These are phyloP conservation scores for Colletotrichum eleusines DNA, from an alignment of 2,329 filamentous ascomycete genomes.

Conservation along the genomic window DNA sequence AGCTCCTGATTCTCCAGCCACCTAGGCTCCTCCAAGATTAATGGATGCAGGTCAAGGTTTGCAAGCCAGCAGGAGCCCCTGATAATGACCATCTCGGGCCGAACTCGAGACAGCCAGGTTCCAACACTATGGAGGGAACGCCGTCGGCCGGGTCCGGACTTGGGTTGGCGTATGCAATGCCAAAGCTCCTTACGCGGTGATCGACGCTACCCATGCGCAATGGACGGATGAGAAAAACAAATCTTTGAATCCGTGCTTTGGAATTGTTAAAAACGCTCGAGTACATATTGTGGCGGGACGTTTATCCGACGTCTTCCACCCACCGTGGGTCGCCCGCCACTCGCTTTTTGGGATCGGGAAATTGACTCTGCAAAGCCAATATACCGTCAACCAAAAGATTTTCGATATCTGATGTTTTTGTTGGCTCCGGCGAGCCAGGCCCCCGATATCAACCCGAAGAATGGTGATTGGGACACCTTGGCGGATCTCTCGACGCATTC, in stretches of 20 bases:
- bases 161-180: background rate
- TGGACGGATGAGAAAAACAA: background rate
- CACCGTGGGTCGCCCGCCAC: slow-evolving; percentile 3
- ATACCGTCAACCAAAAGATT: background rate
- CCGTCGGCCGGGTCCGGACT: background rate
- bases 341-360: slow-evolving; percentile 9
- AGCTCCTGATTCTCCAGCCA: slow-evolving; percentile 23
- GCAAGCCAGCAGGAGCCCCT: slow-evolving; percentile 6
- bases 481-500: slow-evolving; percentile 23
- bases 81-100: background rate
- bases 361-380: background rate
- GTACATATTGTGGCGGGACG: slow-evolving; percentile 30
- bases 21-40: background rate
- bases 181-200: background rate
- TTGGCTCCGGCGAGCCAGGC: background rate
- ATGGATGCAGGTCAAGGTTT: slow-evolving; percentile 28
- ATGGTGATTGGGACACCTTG: slow-evolving; percentile 14
- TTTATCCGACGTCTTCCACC: slow-evolving; percentile 18
- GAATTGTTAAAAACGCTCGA: slow-evolving; percentile 34
- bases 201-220: background rate
- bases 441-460: background rate
- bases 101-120: background rate
- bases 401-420: background rate
- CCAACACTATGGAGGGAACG: background rate
- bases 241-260: slow-evolving; percentile 22